Percentiles rank a stretch among this genome's conserved stretches.
phyloP scores from a whole-genome alignment of 2,329 filamentous ascomycete genomes.

The Truncatella angustata region DNA sequence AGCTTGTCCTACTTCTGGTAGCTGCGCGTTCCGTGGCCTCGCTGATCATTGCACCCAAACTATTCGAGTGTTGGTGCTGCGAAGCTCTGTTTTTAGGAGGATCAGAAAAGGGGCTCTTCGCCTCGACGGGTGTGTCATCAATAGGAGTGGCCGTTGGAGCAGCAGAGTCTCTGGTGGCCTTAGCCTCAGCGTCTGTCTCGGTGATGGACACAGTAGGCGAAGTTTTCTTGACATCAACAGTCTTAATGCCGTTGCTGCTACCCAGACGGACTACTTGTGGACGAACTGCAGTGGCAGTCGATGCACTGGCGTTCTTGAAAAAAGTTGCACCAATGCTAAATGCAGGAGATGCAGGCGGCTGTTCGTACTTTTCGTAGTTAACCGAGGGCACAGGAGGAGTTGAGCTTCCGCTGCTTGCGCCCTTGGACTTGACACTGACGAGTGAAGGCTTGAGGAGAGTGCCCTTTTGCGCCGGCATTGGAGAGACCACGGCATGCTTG shows the following conservation, averaged over 20 bases:
- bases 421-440: slow-evolving; percentile 81
- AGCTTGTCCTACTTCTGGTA: slow-evolving; percentile 30
- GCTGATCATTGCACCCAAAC: slow-evolving; percentile 55
- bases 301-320: slow-evolving; percentile 60
- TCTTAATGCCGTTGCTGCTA: slow-evolving; percentile 35
- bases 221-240: slow-evolving; percentile 31
- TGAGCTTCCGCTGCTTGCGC: slow-evolving; percentile 49
- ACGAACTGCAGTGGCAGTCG: slow-evolving; percentile 55
- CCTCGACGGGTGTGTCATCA: slow-evolving; percentile 46
- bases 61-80: slow-evolving; percentile 38
- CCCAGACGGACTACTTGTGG: slow-evolving; percentile 61
- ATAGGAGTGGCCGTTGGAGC: slow-evolving; percentile 40
- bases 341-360: slow-evolving; percentile 42
- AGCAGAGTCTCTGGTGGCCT: slow-evolving; percentile 35
- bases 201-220: slow-evolving; percentile 18
- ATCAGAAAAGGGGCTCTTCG: slow-evolving; percentile 60
- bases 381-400: slow-evolving; percentile 73
- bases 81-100: slow-evolving; percentile 36
- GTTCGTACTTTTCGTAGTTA: slow-evolving; percentile 60
- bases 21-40: slow-evolving; percentile 44
- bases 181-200: slow-evolving; percentile 18
- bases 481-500: slow-evolving; percentile 82
- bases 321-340: slow-evolving; percentile 70
- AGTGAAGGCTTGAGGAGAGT: slow-evolving; percentile 87
- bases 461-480: slow-evolving; percentile 74